Base-by-base conservation (phyloP, 2,329 filamentous ascomycete species). In the Alternaria atra region DNA sequence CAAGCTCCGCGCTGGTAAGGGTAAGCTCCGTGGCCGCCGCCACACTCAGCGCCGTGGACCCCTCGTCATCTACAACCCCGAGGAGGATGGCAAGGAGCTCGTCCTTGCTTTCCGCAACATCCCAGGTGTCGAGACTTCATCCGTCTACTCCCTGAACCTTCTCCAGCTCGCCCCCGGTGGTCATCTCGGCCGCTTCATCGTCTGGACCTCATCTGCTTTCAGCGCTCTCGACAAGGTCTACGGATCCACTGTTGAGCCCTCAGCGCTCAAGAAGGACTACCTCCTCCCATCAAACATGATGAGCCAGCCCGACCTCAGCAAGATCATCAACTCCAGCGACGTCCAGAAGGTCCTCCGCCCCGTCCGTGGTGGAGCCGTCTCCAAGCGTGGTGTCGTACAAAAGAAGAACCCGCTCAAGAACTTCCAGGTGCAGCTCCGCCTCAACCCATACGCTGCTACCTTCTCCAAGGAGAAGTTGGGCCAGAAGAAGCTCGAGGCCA, bases 401-500 rank as follows among this genome's bases (percentile, higher is more conserved):
- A 99, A 99, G 93, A 98, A 98, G 94, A 99, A 99, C 89, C 95
- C 95, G 79, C 93, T 99, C 75, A 88, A 87, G 85, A 99, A 99
- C 91, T 97, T 93, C 90, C 95, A 98, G 89, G 91, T 99, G 73
- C 89, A 97, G 84, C 91, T 99, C 81, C 91, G 95, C 79, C 91
- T 99, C 83, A 99, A 99, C 91, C 95, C 95, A 69, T 99, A 99
- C 85, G 94, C 95, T 74, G 87, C 90, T 76, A 90, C 92, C 67
- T 99, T 96, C 85, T 86, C 90, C 75, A 92, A 96, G 88, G 88
- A 93, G 79, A 91, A 93, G 84, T 82, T 95, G 61, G 92, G 92
- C 72, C 86, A 90, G 83, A 83, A 89, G 84, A 87, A 89, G 83
- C 75, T 87, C 69, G 83, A 88, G 68, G 78, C 80, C 60, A 85